These are phyloP conservation scores for Dactylellina sp. DNA, from an alignment of 2,329 filamentous ascomycete genomes.

Conservation along the genomic window DNA sequence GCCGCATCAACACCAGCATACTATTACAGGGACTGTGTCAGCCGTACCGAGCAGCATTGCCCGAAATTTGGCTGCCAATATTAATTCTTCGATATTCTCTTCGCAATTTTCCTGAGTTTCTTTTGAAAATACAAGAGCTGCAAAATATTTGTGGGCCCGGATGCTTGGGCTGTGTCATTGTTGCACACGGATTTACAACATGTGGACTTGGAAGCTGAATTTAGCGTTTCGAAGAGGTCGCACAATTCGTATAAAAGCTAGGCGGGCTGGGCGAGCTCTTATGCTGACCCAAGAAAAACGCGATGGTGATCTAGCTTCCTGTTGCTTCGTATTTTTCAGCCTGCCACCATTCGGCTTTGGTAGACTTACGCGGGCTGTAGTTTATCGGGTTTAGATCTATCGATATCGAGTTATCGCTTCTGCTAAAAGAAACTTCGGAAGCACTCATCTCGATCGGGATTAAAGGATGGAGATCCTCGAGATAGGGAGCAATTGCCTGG, in stretches of 20 bases:
- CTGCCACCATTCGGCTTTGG: constrained; percentile 16
- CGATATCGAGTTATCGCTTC: constrained; percentile 11
- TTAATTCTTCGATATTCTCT: neutral
- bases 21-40: constrained; percentile 51
- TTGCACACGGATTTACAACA: constrained; percentile 14
- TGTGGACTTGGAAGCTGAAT: constrained; percentile 15
- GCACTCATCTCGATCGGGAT: neutral
- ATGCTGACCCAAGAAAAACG: neutral
- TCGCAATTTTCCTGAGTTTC: neutral
- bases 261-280: neutral
- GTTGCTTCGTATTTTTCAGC: constrained; percentile 12
- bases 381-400: neutral
- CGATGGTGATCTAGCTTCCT: neutral
- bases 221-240: constrained; percentile 16
- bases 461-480: constrained; percentile 34
- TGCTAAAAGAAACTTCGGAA: neutral
- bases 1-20: constrained; percentile 49
- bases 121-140: too few species aligned
- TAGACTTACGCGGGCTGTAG: neutral
- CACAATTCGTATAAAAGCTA: constrained; percentile 15
- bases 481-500: constrained; percentile 41
- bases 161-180: constrained; percentile 14
- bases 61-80: constrained; percentile 3
- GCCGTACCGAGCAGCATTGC: constrained; percentile 27
- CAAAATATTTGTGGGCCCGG: neutral